Evolutionary conservation across 2,329 filamentous ascomycete species (phyloP).

Genomic region (Talaromyces albobiverticillius): DNA sequence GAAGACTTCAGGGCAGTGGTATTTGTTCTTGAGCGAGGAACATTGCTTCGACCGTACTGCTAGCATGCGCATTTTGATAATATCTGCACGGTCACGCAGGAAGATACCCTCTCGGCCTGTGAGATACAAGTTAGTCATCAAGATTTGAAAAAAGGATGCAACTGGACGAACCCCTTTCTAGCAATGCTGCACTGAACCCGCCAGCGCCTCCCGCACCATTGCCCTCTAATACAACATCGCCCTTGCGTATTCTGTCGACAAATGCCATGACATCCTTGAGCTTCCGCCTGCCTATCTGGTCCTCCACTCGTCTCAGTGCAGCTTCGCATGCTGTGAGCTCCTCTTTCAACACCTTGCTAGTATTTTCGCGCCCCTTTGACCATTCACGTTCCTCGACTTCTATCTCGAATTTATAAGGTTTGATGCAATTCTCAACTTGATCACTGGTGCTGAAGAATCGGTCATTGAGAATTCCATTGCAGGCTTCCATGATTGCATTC

Average conservation of each 20-base stretch:
- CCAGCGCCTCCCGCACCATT: conserved; percentile 82
- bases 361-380: conserved; percentile 79
- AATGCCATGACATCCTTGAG: conserved; percentile 86
- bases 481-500: conserved; percentile 88
- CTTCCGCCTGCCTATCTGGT: conserved; percentile 74
- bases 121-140: conserved; percentile 16
- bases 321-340: conserved; percentile 82
- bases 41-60: conserved; percentile 92
- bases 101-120: conserved; percentile 89
- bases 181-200: conserved; percentile 82
- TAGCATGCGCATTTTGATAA: conserved; percentile 83
- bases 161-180: conserved; percentile 69
- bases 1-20: conserved; percentile 95
- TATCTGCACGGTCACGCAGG: conserved; percentile 83
- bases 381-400: conserved; percentile 91
- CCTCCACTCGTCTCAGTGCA: conserved; percentile 73
- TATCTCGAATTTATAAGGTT: conserved; percentile 97
- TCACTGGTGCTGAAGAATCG: conserved; percentile 96
- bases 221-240: conserved; percentile 80
- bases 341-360: conserved; percentile 74
- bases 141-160: conserved; percentile 8
- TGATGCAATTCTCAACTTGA: conserved; percentile 98
- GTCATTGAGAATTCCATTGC: conserved; percentile 85
- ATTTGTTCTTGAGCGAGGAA: conserved; percentile 79
- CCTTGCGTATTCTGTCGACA: conserved; percentile 83